A percentile compares a stretch with the other conserved stretches of the same genome.
Conservation (phyloP, 805 yeast genomes). For the Monosporozyma solicola region DNA sequence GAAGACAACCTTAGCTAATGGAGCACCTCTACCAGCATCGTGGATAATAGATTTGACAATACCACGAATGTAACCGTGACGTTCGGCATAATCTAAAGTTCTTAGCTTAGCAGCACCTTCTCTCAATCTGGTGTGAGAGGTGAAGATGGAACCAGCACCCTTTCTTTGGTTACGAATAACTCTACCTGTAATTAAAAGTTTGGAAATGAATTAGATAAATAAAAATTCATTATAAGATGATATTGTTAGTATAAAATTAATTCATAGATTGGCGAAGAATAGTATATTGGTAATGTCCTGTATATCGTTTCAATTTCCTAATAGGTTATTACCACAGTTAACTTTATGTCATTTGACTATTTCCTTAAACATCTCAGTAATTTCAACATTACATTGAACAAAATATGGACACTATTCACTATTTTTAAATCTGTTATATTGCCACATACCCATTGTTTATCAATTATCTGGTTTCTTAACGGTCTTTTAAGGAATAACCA, state of each 20-base stretch:
- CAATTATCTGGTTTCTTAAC: constrained; percentile 6
- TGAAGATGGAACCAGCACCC: constrained; percentile 99
- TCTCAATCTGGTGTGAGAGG: constrained; percentile 99
- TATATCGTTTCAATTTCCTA: no score
- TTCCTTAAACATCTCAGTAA: background rate
- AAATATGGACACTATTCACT: background rate
- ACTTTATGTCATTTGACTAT: background rate
- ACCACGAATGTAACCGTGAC: constrained; percentile 99
- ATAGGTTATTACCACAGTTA: background rate
- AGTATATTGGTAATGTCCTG: no score
- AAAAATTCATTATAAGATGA: no score
- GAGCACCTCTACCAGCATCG: constrained; percentile 99
- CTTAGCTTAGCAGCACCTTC: constrained; percentile 99
- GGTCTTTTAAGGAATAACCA: background rate
- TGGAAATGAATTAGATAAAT: background rate
- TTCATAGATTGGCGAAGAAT: background rate
- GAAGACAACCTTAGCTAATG: constrained; percentile 97
- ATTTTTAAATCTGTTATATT: background rate
- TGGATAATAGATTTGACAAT: constrained; percentile 97
- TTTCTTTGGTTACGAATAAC: constrained; percentile 99
- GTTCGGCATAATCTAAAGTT: constrained; percentile 98
- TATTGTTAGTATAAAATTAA: background rate
- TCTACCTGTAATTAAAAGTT: constrained; percentile 50
- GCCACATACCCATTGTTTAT: constrained; percentile 5
- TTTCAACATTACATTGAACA: background rate